Conservation (phyloP, 2,329 filamentous ascomycete species). For the Tympanopsis confertula region DNA sequence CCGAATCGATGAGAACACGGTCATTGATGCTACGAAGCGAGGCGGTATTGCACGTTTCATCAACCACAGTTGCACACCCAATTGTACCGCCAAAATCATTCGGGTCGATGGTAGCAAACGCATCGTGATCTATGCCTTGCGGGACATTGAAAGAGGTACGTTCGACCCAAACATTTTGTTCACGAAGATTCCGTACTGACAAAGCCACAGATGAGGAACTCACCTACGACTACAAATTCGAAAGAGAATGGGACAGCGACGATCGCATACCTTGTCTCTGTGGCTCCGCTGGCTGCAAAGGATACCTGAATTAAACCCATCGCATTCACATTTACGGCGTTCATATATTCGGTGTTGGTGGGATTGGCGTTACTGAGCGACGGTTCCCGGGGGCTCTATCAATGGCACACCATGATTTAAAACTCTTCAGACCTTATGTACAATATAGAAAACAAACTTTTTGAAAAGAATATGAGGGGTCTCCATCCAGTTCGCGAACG, state of each 20-base stretch:
- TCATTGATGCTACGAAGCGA: conserved; percentile 96
- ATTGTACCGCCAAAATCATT: conserved; percentile 98
- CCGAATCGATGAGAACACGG: conserved; percentile 93
- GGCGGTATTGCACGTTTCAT: conserved; percentile 97
- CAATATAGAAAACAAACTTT: too few species aligned
- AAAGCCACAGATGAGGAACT: conserved; percentile 75
- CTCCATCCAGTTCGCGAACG: too few species aligned
- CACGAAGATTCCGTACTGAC: conserved; percentile 4
- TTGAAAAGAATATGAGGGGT: too few species aligned
- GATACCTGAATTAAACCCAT: conserved; percentile 76
- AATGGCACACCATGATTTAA: too few species aligned
- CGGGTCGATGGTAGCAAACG: conserved; percentile 95
- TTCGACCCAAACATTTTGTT: conserved; percentile 10
- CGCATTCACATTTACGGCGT: too few species aligned
- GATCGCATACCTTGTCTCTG: conserved; percentile 97
- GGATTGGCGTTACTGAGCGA: too few species aligned
- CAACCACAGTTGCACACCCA: conserved; percentile 96
- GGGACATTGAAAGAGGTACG: conserved; percentile 90
- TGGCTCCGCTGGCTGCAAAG: conserved; percentile 91
- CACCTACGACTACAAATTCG: conserved; percentile 99
- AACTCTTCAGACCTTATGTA: too few species aligned
- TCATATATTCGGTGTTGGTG: conserved; percentile 33
- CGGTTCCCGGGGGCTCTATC: too few species aligned
- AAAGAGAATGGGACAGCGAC: conserved; percentile 85
- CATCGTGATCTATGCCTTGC: conserved; percentile 95